Conservation (phyloP, 352 stramenopile genomes). For the Pythium dissimile region DNA sequence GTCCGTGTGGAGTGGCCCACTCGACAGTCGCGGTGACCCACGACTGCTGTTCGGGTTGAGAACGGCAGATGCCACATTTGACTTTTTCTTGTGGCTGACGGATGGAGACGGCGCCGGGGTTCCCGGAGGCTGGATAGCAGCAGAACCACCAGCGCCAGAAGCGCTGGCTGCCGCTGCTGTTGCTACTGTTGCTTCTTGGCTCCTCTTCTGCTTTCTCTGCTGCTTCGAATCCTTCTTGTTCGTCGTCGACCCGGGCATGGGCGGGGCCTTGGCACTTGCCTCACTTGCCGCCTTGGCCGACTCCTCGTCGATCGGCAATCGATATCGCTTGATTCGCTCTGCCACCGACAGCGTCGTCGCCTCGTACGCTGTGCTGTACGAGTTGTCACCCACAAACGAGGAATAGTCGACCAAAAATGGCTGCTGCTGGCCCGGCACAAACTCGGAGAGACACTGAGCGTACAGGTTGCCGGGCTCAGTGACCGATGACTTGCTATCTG, state of each 20-base stretch:
- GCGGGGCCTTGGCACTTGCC: neutral
- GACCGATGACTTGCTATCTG: neutral
- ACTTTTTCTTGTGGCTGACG: conserved; percentile 24
- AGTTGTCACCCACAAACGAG: conserved; percentile 69
- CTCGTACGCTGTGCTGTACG: conserved; percentile 77
- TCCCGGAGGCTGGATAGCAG: conserved; percentile 8
- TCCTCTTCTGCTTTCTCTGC: conserved; percentile 69
- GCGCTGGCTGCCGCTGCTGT: conserved; percentile 1
- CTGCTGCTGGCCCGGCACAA: conserved; percentile 67
- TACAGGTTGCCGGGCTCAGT: conserved; percentile 42
- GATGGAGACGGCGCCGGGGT: conserved; percentile 4
- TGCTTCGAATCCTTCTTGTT: conserved; percentile 77
- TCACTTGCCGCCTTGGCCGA: neutral
- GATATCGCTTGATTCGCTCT: conserved; percentile 57
- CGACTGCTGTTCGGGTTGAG: conserved; percentile 6
- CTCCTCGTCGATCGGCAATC: conserved; percentile 22
- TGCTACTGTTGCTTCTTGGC: conserved; percentile 33
- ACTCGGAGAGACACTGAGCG: conserved; percentile 50
- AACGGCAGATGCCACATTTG: conserved; percentile 2
- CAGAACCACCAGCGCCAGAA: neutral
- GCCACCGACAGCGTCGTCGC: conserved; percentile 59
- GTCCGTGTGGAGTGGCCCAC: neutral
- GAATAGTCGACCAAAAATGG: conserved; percentile 79
- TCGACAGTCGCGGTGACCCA: conserved; percentile 18
- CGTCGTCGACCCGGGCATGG: conserved; percentile 3